A percentile compares a stretch with the other conserved stretches of the same genome.
These are phyloP conservation scores for Xerocomellus chrysenteron DNA, from an alignment of 768 basidiomycete species.

Conservation along the genomic window DNA sequence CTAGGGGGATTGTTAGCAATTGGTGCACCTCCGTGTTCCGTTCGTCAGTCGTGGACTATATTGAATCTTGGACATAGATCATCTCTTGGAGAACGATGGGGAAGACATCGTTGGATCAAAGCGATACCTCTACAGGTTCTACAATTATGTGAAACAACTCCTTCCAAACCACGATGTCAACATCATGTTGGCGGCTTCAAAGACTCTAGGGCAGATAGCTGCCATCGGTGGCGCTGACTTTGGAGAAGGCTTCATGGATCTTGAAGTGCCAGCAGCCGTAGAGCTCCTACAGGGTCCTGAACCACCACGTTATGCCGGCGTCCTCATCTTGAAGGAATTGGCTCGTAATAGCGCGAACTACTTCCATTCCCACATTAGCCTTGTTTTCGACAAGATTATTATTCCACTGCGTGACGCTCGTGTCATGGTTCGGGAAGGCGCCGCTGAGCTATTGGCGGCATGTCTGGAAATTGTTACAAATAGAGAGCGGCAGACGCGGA, in stretches of 20 bases:
- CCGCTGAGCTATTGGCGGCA: conserved; percentile 89
- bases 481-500: conserved; percentile 66
- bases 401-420: conserved; percentile 86
- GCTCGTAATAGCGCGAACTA: conserved; percentile 85
- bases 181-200: conserved; percentile 94
- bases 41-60: conserved; percentile 1
- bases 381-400: conserved; percentile 92
- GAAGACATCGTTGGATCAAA: conserved; percentile 83
- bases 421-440: conserved; percentile 88
- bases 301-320: conserved; percentile 87
- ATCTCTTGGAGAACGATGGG: conserved; percentile 71
- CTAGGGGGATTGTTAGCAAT: conserved; percentile 88
- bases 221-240: conserved; percentile 80
- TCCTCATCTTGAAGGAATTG: conserved; percentile 90
- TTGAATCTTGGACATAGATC: conserved; percentile 42
- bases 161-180: conserved; percentile 88
- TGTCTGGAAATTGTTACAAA: conserved; percentile 85
- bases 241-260: conserved; percentile 87
- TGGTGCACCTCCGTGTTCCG: conserved; percentile 45
- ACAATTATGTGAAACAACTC: conserved; percentile 92
- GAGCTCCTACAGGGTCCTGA: conserved; percentile 77
- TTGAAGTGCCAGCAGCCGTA: conserved; percentile 82
- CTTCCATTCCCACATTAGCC: conserved; percentile 83
- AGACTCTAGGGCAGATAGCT: conserved; percentile 85
- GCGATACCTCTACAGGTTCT: conserved; percentile 79